Evolutionary conservation across 305 asterid genomes (phyloP), one percentile per base, ranked within the genome.

Genomic region (Ilex paraguariensis): DNA sequence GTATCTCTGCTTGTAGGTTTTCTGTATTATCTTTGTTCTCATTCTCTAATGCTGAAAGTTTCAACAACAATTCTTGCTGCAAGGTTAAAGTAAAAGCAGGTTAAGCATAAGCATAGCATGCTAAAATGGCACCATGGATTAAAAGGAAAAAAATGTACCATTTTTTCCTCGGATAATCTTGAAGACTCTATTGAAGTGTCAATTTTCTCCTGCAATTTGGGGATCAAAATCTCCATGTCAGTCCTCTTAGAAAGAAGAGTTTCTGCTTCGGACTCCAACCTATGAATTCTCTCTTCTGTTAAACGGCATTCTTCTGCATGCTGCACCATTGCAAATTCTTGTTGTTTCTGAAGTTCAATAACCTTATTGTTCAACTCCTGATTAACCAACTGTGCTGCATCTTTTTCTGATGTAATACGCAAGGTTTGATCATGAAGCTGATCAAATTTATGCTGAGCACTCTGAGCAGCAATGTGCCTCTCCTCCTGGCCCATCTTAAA

Each of bases 291-390:
- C 74, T 81, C 91, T 80, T 90, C 98, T 57, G 88, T 84, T 74
- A 88, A 74, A 61, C 74, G 87, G 70, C 95, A 85, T 79, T 94
- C 96, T 77, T 90, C 98, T 52, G 88, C 96, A 70, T 94, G 96
- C 80, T 90, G 96, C 71, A 86, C 96, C 95, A 86, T 84, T 52
- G 87, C 63, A 68, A 72, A 82, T 76, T 90, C 95, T 72, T 83
- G 96, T 66, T 78, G 95, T 77, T 88, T 90, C 87, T 83, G 96
- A 77, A 86, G 93, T 66, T 83, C 93, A 70, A 68, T 66, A 76
- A 90, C 76, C 76, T 81, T 90, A 67, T 65, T 67, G 61, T 82
- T 67, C 78, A 94, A 64, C 33, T 85, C 95, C 60, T 77, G 80
- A 86, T 82, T 88, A 63, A 68, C 81, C 74, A 75, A 62, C 70